A percentile compares a stretch with the other conserved stretches of the same genome.
phyloP scores from a whole-genome alignment of 345 rosid species.

The Euphorbia tirucalli region DNA sequence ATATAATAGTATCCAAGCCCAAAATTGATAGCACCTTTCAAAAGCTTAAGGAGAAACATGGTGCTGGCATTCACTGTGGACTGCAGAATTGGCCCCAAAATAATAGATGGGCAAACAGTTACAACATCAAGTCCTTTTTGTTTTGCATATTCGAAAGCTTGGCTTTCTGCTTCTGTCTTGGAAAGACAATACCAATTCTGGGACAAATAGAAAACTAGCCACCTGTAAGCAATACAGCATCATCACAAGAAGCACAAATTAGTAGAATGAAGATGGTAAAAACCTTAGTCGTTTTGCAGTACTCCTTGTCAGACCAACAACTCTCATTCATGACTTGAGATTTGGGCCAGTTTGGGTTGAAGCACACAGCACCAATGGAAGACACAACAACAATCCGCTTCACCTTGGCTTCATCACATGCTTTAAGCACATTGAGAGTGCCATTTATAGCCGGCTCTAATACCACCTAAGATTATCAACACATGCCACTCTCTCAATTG shows the following conservation, averaged over 20 bases:
- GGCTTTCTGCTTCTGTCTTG: constrained; percentile 70
- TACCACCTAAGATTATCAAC: constrained; percentile 34
- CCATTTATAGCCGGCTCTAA: constrained; percentile 67
- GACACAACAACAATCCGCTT: constrained; percentile 64
- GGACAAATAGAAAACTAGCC: constrained; percentile 9
- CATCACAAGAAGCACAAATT: neutral
- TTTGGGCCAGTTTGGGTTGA: constrained; percentile 61
- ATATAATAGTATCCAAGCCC: neutral
- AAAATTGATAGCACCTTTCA: constrained; percentile 44
- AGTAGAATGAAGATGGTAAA: no score
- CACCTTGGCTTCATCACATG: constrained; percentile 54
- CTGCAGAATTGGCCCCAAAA: constrained; percentile 62
- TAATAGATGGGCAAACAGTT: constrained; percentile 50
- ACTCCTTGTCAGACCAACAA: constrained; percentile 65
- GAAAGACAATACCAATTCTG: constrained; percentile 76
- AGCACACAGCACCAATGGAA: constrained; percentile 43
- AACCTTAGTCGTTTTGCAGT: constrained; percentile 49
- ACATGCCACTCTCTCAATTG: neutral
- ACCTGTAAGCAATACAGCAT: neutral
- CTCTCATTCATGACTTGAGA: constrained; percentile 49
- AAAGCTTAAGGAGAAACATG: constrained; percentile 42
- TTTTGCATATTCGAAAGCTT: constrained; percentile 61
- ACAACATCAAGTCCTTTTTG: constrained; percentile 52
- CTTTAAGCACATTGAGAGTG: constrained; percentile 62
- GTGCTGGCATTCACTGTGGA: constrained; percentile 54